Evolutionary conservation across 225 moss, liverwort and hornwort species (phyloP), one percentile per base, ranked within the genome.

Genomic region (Marchantia polymorpha): DNA sequence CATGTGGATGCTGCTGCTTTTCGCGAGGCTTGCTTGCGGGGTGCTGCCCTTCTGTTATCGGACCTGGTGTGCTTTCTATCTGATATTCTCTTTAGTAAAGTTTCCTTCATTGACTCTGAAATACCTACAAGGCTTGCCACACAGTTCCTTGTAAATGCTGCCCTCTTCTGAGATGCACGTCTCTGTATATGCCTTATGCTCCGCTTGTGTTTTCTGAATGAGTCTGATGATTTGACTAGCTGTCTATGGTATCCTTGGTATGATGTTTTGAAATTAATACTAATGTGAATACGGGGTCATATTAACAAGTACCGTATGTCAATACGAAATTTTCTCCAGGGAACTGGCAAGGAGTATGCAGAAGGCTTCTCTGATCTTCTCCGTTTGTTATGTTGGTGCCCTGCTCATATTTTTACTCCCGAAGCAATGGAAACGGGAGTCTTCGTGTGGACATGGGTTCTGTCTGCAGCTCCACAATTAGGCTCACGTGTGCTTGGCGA

Each of bases 381-480:
- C 68, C 92, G 95, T 29, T 87, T 95, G 60, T 63, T 95, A 49
- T 95, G 95, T 82, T 95, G 95, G 95, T 95, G 95, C 81, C 95
- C 95, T 30, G 91, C 90, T 25, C 95, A 95, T 81, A 90, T 95
- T 78, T 93, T 93, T 72, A 92, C 89, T 78, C 84, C 91, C 12
- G 90, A 84, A 70, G 93, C 88, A 15, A 89, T 95, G 89, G 93
- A 93, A 86, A 95, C 95, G 16, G 95, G 93, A 25, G 84, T 95
- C 48, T 95, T 93, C 76, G 90, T 95, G 55, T 95, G 95, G 95
- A 92, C 91, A 60, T 95, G 95, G 95, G 85, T 95, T 79, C 67
- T 95, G 68, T 90, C 93, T 77, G 91, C 93, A 64, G 91, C 93
- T 78, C 95, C 95, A 51, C 89, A 90, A 72, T 77, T 95, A 74